phyloP scores from a whole-genome alignment of 345 rosid species.

The Eucalyptus erythrocorys region DNA sequence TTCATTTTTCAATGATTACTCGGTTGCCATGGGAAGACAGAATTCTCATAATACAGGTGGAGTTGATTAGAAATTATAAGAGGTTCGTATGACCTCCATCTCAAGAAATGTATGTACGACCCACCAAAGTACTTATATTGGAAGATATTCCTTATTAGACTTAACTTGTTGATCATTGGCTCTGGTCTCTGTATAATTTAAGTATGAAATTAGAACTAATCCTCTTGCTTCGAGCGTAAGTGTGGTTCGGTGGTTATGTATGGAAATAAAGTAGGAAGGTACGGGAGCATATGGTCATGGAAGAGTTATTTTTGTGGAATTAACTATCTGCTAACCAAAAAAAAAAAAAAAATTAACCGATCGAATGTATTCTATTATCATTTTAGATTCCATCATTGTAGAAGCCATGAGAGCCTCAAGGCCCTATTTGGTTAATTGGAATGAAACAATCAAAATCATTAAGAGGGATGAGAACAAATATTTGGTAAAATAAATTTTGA shows the following conservation, averaged over 20 bases:
- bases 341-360: rapidly evolving
- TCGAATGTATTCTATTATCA: too few species aligned
- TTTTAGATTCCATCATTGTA: too few species aligned
- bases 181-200: not conserved
- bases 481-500: not conserved
- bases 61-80: not conserved
- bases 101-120: not conserved
- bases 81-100: not conserved
- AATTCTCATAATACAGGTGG: not conserved
- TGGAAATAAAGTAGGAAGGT: not conserved
- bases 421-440: too few species aligned
- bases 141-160: not conserved
- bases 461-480: not conserved
- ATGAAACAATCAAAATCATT: not conserved
- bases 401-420: too few species aligned
- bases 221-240: not conserved
- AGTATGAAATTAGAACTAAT: not conserved
- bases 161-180: not conserved
- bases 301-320: not conserved
- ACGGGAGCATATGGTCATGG: not conserved
- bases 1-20: not conserved
- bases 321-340: rapidly evolving
- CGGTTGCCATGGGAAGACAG: not conserved
- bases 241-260: not conserved
- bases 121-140: not conserved